Evolutionary conservation across 441 rosid genomes (phyloP).

Genomic region (Mallotus repandus): DNA sequence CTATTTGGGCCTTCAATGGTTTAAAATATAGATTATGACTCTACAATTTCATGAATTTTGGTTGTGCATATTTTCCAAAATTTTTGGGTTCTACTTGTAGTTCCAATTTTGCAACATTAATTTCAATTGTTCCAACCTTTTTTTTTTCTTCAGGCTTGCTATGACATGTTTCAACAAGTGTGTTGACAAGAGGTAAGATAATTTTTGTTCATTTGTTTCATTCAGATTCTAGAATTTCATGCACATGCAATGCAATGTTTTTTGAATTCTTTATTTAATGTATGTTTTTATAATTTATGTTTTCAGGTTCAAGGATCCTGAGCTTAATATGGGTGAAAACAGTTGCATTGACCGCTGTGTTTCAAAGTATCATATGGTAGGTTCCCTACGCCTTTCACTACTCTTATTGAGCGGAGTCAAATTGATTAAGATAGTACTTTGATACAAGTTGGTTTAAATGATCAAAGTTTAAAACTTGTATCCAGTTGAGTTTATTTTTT

Average conservation of each 20-base stretch:
- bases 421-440: background rate
- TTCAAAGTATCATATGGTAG: slow-evolving; percentile 94
- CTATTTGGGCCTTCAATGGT: background rate
- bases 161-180: slow-evolving; percentile 90
- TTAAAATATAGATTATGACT: background rate
- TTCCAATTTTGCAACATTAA: background rate
- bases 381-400: background rate
- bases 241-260: background rate
- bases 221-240: background rate
- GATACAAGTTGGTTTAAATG: background rate
- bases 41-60: background rate
- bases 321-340: slow-evolving; percentile 97
- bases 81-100: background rate
- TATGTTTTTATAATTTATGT: slow-evolving; percentile 9
- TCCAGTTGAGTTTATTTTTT: background rate
- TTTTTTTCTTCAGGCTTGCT: slow-evolving; percentile 60
- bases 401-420: background rate
- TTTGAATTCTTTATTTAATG: background rate
- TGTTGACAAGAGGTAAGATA: slow-evolving; percentile 75
- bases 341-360: slow-evolving; percentile 99
- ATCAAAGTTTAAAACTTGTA: background rate
- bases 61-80: background rate
- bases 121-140: slow-evolving; percentile 12
- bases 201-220: background rate
- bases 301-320: slow-evolving; percentile 83